phyloP scores from a whole-genome alignment of 2,329 filamentous ascomycete genomes.

The Curvularia verruculosa region DNA sequence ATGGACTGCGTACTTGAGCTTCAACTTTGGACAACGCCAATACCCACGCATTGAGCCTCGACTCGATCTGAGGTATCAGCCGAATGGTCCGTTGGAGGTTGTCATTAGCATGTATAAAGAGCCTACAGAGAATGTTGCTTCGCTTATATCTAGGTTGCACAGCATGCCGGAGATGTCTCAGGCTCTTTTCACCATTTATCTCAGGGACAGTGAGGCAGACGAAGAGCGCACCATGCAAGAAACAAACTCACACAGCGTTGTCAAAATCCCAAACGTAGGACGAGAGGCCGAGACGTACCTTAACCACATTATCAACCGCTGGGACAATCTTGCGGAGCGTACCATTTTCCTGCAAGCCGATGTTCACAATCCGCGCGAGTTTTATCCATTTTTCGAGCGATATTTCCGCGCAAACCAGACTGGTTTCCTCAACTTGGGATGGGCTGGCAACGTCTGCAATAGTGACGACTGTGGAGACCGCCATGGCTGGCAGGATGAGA shows the following conservation, averaged over 20 bases:
- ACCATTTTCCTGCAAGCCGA: constrained; percentile 58
- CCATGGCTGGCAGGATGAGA: constrained; percentile 50
- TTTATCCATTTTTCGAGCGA: constrained; percentile 48
- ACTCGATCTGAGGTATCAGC: constrained; percentile 30
- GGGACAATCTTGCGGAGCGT: constrained; percentile 53
- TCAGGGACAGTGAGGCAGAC: constrained; percentile 39
- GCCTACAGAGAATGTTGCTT: constrained; percentile 28
- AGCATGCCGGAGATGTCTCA: constrained; percentile 28
- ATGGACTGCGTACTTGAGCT: constrained; percentile 24
- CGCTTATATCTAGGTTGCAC: constrained; percentile 30
- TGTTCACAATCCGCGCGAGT: constrained; percentile 48
- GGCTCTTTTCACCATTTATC: constrained; percentile 40
- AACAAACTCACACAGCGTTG: constrained; percentile 36
- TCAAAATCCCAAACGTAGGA: constrained; percentile 49
- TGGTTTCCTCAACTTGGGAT: constrained; percentile 55
- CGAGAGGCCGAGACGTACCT: constrained; percentile 56
- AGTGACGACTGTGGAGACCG: constrained; percentile 51
- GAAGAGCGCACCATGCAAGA: constrained; percentile 22
- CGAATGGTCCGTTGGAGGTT: constrained; percentile 35
- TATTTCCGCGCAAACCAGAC: constrained; percentile 49
- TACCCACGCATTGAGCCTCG: constrained; percentile 9
- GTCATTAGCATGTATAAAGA: constrained; percentile 51
- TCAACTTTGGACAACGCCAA: constrained; percentile 28
- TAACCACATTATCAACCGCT: constrained; percentile 53
- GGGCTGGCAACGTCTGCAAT: constrained; percentile 47